These are phyloP conservation scores for Polychaeton citri DNA, from an alignment of 2,329 filamentous ascomycete genomes.

Conservation along the genomic window DNA sequence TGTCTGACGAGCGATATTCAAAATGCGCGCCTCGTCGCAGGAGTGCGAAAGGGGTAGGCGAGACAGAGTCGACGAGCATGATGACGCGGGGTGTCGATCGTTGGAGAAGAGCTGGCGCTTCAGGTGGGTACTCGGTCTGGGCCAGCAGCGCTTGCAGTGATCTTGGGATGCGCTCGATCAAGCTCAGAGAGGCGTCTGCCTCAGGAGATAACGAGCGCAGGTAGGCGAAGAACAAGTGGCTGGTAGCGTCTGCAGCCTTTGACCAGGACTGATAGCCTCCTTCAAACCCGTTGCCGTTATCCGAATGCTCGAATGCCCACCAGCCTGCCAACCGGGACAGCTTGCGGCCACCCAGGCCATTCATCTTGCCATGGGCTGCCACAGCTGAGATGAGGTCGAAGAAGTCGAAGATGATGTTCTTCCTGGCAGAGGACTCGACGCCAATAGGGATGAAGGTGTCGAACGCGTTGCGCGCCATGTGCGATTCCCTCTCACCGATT, in stretches of 20 bases:
- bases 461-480: constrained; percentile 84
- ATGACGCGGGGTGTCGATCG: constrained; percentile 75
- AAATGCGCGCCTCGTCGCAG: constrained; percentile 87
- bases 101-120: constrained; percentile 62
- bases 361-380: constrained; percentile 83
- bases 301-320: constrained; percentile 94
- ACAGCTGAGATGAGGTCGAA: constrained; percentile 87
- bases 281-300: constrained; percentile 83
- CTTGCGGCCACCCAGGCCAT: constrained; percentile 86
- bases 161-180: constrained; percentile 75
- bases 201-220: constrained; percentile 81
- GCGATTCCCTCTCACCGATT: constrained; percentile 85
- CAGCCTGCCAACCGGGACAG: constrained; percentile 90
- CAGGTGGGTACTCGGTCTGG: constrained; percentile 88
- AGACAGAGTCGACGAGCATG: constrained; percentile 94
- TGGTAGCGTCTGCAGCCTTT: constrained; percentile 85
- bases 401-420: constrained; percentile 87
- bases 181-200: constrained; percentile 50
- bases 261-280: constrained; percentile 85
- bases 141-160: constrained; percentile 82
- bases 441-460: constrained; percentile 92
- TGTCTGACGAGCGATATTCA: constrained; percentile 81
- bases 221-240: constrained; percentile 96
- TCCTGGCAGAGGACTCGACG: constrained; percentile 72
- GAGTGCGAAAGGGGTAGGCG: constrained; percentile 83